Percentiles rank a stretch among this genome's conserved stretches.
Conservation (phyloP, 2,329 filamentous ascomycete genomes). For the Alternaria novae-zelandiae region DNA sequence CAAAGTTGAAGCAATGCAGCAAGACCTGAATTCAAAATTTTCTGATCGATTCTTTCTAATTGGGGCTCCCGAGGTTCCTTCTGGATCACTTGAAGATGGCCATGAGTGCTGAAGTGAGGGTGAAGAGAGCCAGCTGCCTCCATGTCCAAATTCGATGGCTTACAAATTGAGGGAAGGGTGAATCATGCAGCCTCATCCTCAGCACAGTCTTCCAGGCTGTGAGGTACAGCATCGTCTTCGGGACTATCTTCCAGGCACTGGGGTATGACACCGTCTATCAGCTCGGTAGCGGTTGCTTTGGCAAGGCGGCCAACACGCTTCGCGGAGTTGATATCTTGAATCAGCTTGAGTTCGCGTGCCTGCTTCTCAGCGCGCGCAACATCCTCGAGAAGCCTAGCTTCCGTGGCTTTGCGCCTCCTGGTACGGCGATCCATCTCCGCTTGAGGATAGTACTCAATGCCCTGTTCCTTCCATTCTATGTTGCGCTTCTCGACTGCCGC, state of each 20-base stretch:
- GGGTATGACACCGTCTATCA: not conserved
- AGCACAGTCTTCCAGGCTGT: not conserved
- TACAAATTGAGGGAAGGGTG: fast-evolving
- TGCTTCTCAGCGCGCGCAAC: not conserved
- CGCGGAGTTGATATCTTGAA: not conserved
- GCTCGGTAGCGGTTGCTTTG: not conserved
- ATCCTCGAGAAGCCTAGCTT: not conserved
- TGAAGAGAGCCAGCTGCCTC: not conserved
- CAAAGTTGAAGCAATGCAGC: not conserved
- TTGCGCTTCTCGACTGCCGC: not conserved
- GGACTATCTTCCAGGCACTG: not conserved
- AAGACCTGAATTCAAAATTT: too few relatives aligned
- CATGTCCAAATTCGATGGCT: not conserved
- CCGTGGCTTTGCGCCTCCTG: not conserved
- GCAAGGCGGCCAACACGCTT: not conserved
- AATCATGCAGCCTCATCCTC: not conserved
- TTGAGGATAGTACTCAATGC: not conserved
- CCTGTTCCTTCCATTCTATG: not conserved
- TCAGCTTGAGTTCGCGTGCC: not conserved
- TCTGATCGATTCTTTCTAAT: too few relatives aligned
- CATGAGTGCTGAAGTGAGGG: not conserved
- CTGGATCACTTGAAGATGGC: too few relatives aligned
- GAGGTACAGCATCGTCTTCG: not conserved
- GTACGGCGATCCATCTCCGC: not conserved
- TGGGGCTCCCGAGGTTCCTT: too few relatives aligned